Percentiles rank a stretch among this genome's conserved stretches.
phyloP scores from a whole-genome alignment of 345 rosid species.

The Capsella bursapastoris region DNA sequence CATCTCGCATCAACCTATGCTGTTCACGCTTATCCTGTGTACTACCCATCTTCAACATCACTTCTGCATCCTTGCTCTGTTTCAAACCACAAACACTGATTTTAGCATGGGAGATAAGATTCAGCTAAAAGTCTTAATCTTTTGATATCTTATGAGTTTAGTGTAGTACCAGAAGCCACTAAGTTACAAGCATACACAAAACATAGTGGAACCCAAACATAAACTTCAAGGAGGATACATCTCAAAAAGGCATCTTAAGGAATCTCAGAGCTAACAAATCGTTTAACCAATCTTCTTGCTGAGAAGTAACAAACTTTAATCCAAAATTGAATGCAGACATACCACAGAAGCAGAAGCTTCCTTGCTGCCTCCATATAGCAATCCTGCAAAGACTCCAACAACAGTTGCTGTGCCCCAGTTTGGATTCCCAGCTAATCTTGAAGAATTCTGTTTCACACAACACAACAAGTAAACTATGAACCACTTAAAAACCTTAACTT shows the following conservation, averaged over 20 bases:
- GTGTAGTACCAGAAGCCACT: not conserved
- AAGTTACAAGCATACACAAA: slow-evolving; percentile 11
- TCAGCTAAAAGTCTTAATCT: slow-evolving; percentile 5
- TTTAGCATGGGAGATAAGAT: not conserved
- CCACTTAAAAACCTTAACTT: slow-evolving; percentile 3
- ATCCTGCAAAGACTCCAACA: slow-evolving; percentile 85
- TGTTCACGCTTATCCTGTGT: slow-evolving; percentile 90
- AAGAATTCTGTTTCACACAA: slow-evolving; percentile 50
- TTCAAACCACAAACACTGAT: not conserved
- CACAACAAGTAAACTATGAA: slow-evolving; percentile 18
- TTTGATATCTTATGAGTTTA: slow-evolving; percentile 1
- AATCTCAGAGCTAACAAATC: too few relatives aligned
- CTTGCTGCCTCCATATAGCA: slow-evolving; percentile 93
- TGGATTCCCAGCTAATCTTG: slow-evolving; percentile 69
- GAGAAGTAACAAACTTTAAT: slow-evolving; percentile 10
- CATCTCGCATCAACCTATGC: slow-evolving; percentile 87
- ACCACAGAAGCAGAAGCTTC: slow-evolving; percentile 95
- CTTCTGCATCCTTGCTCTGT: slow-evolving; percentile 97
- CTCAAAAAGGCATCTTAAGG: too few relatives aligned
- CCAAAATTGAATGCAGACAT: slow-evolving; percentile 39
- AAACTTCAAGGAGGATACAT: not conserved
- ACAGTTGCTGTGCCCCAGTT: slow-evolving; percentile 92
- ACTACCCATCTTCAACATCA: slow-evolving; percentile 95
- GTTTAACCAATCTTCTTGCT: too few relatives aligned
- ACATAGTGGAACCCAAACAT: not conserved